Conservation (phyloP, 2,329 filamentous ascomycete species). For the Chrysoporthe cubensis region DNA sequence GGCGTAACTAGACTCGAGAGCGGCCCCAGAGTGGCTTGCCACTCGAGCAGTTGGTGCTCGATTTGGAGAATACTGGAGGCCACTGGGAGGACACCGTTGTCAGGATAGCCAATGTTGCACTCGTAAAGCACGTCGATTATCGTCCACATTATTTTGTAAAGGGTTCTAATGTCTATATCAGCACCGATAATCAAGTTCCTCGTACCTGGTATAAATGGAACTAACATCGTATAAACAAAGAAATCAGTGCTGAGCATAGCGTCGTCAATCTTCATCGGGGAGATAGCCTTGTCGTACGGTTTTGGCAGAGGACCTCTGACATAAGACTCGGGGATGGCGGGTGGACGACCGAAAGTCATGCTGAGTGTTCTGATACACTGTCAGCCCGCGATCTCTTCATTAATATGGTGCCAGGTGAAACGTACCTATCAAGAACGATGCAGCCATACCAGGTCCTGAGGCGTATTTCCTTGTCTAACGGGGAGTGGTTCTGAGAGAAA, state of each 20-base stretch:
- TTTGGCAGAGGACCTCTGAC: constrained; percentile 44
- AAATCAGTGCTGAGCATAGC: constrained; percentile 32
- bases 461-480: constrained; percentile 50
- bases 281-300: neutral
- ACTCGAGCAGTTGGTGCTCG: constrained; percentile 44
- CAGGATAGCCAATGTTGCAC: constrained; percentile 44
- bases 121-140: constrained; percentile 48
- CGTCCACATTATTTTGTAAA: constrained; percentile 41
- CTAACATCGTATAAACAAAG: constrained; percentile 42
- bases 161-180: constrained; percentile 31
- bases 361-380: constrained; percentile 45
- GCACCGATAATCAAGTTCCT: neutral
- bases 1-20: constrained; percentile 34
- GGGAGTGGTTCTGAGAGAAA: constrained; percentile 40
- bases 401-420: neutral
- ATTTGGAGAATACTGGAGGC: constrained; percentile 43
- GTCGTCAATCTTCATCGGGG: constrained; percentile 18
- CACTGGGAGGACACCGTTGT: constrained; percentile 24
- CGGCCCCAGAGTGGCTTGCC: constrained; percentile 41
- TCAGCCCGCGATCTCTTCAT: neutral
- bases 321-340: constrained; percentile 49
- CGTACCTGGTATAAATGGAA: neutral
- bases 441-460: constrained; percentile 55
- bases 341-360: constrained; percentile 56
- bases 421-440: constrained; percentile 49